These are phyloP conservation scores for Iberis pinnata DNA, from an alignment of 345 rosid species.

Conservation along the genomic window DNA sequence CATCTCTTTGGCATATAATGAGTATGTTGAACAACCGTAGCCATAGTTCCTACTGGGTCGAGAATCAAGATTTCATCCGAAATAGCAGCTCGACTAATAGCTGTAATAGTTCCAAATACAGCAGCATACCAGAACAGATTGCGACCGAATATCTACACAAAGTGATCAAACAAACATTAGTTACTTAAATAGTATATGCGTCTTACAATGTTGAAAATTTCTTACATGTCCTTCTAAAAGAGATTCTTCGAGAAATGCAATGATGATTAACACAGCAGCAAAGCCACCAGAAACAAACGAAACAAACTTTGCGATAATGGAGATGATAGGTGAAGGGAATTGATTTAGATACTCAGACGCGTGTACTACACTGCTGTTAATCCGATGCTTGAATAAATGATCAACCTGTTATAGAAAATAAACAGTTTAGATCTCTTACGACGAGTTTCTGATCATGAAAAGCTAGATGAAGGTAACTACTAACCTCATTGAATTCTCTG, in stretches of 20 bases:
- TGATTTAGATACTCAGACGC: constrained; percentile 89
- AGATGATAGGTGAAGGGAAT: constrained; percentile 86
- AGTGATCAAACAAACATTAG: constrained; percentile 14
- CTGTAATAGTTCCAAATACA: constrained; percentile 94
- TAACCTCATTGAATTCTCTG: constrained; percentile 92
- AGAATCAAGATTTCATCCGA: constrained; percentile 82
- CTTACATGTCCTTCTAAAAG: constrained; percentile 95
- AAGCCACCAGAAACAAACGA: constrained; percentile 97
- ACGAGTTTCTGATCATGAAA: not conserved
- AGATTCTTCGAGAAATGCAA: constrained; percentile 97
- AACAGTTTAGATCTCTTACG: not conserved
- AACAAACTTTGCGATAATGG: constrained; percentile 83
- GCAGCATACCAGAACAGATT: constrained; percentile 98
- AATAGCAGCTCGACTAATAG: constrained; percentile 89
- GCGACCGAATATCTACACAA: constrained; percentile 87
- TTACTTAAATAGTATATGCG: constrained; percentile 6
- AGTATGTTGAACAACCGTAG: constrained; percentile 82
- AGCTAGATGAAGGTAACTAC: constrained; percentile 25
- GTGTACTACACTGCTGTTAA: constrained; percentile 70
- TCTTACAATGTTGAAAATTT: not conserved
- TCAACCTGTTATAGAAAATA: constrained; percentile 61
- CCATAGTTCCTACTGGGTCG: constrained; percentile 85
- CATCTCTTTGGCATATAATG: constrained; percentile 98
- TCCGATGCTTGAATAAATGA: constrained; percentile 95
- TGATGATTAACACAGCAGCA: constrained; percentile 89